Conservation (phyloP, 208 protist species). For the Strigomonas galati region DNA sequence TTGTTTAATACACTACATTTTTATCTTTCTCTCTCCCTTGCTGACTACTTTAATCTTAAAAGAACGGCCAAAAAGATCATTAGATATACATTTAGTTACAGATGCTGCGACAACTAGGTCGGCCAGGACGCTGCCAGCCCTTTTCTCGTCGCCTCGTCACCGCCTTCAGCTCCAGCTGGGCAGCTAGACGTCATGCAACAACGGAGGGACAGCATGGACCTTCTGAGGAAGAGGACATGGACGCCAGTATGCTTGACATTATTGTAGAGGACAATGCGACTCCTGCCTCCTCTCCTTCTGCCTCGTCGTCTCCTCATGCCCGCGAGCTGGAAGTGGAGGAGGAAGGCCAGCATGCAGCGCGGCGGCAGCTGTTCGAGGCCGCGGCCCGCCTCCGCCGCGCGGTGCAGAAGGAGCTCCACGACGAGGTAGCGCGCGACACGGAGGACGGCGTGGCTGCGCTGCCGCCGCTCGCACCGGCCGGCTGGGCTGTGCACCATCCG, state of each 20-base stretch:
- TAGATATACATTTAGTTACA: too few species aligned
- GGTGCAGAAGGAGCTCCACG: conserved; percentile 44
- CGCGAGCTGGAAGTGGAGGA: conserved; percentile 5
- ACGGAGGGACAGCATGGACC: too few species aligned
- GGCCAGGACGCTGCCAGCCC: too few species aligned
- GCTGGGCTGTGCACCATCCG: conserved; percentile 62
- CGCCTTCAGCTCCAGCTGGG: too few species aligned
- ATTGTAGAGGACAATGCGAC: neutral
- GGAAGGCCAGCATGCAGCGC: conserved; percentile 13
- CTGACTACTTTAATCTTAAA: too few species aligned
- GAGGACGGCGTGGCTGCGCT: conserved; percentile 61
- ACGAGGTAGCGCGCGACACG: conserved; percentile 67
- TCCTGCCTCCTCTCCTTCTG: neutral
- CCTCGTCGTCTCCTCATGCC: neutral
- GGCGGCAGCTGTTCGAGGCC: conserved; percentile 15
- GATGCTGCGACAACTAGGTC: too few species aligned
- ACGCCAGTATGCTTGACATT: neutral
- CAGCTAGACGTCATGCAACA: too few species aligned
- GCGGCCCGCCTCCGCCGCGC: conserved; percentile 19
- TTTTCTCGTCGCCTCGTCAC: too few species aligned
- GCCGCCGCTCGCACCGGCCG: conserved; percentile 60
- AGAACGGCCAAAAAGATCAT: too few species aligned
- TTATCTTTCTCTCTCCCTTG: too few species aligned
- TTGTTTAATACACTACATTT: too few species aligned
- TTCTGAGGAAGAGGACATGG: neutral